A percentile compares a stretch with the other conserved stretches of the same genome.
phyloP scores from a whole-genome alignment of 2,329 filamentous ascomycete genomes.

The Mollisia scopiformis region DNA sequence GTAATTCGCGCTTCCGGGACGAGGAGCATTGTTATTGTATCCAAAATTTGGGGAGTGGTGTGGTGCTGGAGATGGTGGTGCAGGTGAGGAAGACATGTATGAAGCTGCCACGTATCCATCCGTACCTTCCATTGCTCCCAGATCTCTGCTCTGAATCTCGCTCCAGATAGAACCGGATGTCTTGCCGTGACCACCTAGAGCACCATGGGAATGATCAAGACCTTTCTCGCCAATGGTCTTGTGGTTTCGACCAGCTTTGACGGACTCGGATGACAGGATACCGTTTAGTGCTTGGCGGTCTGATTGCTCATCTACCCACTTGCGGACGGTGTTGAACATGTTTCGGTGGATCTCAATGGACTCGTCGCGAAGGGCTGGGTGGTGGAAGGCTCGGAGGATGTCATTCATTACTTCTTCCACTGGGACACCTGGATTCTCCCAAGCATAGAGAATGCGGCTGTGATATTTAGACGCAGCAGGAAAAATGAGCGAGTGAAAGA shows the following conservation, averaged over 20 bases:
- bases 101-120: slow-evolving; percentile 43
- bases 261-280: slow-evolving; percentile 81
- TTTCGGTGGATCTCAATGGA: slow-evolving; percentile 77
- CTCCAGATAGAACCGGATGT: slow-evolving; percentile 63
- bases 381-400: slow-evolving; percentile 83
- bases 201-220: slow-evolving; percentile 37
- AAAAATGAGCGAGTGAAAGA: slow-evolving; percentile 51
- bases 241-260: slow-evolving; percentile 83
- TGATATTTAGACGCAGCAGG: slow-evolving; percentile 29
- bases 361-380: slow-evolving; percentile 80
- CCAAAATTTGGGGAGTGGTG: slow-evolving; percentile 31
- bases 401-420: slow-evolving; percentile 85
- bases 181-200: slow-evolving; percentile 53
- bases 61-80: slow-evolving; percentile 26
- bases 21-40: slow-evolving; percentile 25
- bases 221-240: slow-evolving; percentile 42
- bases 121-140: slow-evolving; percentile 55
- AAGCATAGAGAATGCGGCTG: slow-evolving; percentile 83
- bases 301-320: slow-evolving; percentile 74
- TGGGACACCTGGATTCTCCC: slow-evolving; percentile 84
- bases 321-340: slow-evolving; percentile 86
- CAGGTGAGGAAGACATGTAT: slow-evolving; percentile 27
- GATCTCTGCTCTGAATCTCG: slow-evolving; percentile 61
- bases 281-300: slow-evolving; percentile 71
- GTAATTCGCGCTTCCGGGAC: slow-evolving; percentile 18